Base-by-base conservation (phyloP, 2,329 filamentous ascomycete species). In the Aspergillus tamarii region DNA sequence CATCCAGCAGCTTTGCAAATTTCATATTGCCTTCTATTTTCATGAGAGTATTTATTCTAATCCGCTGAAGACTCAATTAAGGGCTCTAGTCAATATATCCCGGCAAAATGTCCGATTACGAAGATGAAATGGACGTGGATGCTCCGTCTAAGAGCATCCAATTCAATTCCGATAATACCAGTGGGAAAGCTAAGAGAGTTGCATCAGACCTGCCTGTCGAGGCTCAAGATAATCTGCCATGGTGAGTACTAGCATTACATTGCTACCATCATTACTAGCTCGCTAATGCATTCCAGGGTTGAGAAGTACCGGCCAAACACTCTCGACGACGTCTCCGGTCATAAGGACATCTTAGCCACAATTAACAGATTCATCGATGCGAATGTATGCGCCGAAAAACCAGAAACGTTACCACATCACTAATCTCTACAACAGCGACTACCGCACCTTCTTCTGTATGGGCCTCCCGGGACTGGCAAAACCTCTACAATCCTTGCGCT, bases 281-380 rank as follows among this genome's bases (percentile, higher is more conserved):
- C 55, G 64, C 58, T 70, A 57, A 71, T 67, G 60, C 64, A 54
- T 53, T 12, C 1, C 64, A 93, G 91, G 94, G 93, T 99, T 10
- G 95, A 99, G 77, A 99, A 99, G 75, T 99, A 98, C 80, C 88
- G 95, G 59, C 95, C 95, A 21, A 89, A 89, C 66, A 93, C 91
- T 1, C 87, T 99, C 53, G 88, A 90, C 70, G 95, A 99, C 79
- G 95, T 99, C 63, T 96, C 93, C 3, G 95, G 95, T 23, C 95
- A 99, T 79, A 91, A 97, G 76, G 95, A 99, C 79, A 98, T 99
- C 74, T 88, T 99, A 67, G 89, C 94, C 5, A 99, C 95, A 2
- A 96, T 99, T 82, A 97, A 97, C 84, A 95, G 94, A 77, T 99
- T 99, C 73, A 88, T 99, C 75, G 94, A 98, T 76, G 87, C 92